Evolutionary conservation across 441 rosid species (phyloP).

Genomic region (Croton setiger): DNA sequence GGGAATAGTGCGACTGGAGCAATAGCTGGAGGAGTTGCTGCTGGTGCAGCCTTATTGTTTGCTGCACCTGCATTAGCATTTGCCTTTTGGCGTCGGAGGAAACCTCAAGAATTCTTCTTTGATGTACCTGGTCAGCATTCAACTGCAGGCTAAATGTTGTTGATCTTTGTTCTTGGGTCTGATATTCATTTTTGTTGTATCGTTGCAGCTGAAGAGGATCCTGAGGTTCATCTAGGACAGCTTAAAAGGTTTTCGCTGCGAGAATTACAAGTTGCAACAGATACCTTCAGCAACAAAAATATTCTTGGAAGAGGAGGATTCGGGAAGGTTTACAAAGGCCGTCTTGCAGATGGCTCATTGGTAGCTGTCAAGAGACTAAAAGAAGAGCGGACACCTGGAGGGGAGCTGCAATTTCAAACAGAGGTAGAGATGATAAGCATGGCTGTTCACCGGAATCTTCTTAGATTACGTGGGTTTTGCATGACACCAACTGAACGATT

Average conservation of each 20-base stretch:
- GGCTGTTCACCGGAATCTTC: conserved; percentile 92
- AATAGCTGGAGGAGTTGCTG: conserved; percentile 93
- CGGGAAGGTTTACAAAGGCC: conserved; percentile 89
- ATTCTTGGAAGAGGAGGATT: conserved; percentile 96
- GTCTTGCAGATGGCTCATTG: conserved; percentile 82
- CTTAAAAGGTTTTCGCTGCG: conserved; percentile 84
- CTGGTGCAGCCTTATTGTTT: conserved; percentile 81
- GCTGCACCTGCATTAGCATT: conserved; percentile 91
- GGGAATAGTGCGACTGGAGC: conserved; percentile 74
- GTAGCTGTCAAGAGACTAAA: conserved; percentile 91
- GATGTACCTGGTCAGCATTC: conserved; percentile 77
- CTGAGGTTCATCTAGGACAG: conserved; percentile 91
- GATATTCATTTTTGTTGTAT: conserved; percentile 4
- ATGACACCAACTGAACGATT: conserved; percentile 91
- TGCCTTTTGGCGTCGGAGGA: conserved; percentile 86
- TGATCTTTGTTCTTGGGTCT: neutral
- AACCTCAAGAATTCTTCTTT: conserved; percentile 75
- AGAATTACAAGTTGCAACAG: conserved; percentile 89
- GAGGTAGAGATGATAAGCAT: conserved; percentile 97
- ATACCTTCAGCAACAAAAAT: conserved; percentile 81
- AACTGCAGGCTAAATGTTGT: conserved; percentile 1
- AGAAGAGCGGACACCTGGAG: conserved; percentile 92
- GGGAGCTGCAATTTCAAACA: conserved; percentile 91
- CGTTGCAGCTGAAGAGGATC: conserved; percentile 84
- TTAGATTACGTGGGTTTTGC: conserved; percentile 83